phyloP scores from a whole-genome alignment of 1,139 yeast species.

The Citeromyces hawaiiensis region DNA sequence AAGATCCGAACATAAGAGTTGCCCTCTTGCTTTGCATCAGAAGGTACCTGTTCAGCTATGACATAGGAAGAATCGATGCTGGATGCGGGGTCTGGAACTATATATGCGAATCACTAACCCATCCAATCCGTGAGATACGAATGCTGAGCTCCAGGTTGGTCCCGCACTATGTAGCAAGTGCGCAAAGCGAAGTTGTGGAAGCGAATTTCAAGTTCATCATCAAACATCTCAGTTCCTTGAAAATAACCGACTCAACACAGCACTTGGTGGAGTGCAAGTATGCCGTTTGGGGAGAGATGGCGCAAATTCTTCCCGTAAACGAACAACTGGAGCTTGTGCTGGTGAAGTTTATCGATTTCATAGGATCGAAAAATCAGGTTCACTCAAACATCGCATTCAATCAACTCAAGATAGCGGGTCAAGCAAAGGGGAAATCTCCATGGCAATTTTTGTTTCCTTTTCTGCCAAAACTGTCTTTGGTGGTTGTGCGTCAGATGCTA shows the following conservation, averaged over 20 bases:
- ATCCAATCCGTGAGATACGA: conserved; percentile 36
- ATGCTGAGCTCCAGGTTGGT: conserved; percentile 31
- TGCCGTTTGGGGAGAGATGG: conserved; percentile 46
- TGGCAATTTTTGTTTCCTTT: conserved; percentile 69
- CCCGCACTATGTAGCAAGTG: conserved; percentile 28
- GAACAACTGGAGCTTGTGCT: conserved; percentile 50
- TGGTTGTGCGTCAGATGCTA: conserved; percentile 38
- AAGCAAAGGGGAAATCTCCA: conserved; percentile 31
- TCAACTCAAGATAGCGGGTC: conserved; percentile 34
- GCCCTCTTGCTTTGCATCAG: conserved; percentile 27
- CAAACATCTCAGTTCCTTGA: conserved; percentile 22
- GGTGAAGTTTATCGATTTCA: conserved; percentile 40
- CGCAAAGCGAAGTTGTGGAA: conserved; percentile 22
- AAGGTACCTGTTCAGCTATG: conserved; percentile 33
- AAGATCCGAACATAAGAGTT: conserved; percentile 10
- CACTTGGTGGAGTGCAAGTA: conserved; percentile 53
- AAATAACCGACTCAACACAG: conserved; percentile 15
- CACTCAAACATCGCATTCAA: conserved; percentile 52
- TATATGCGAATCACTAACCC: conserved; percentile 14
- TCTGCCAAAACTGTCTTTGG: conserved; percentile 60
- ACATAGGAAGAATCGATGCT: conserved; percentile 21
- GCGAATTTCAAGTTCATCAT: conserved; percentile 24
- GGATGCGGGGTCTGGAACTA: conserved; percentile 15
- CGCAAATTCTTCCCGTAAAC: conserved; percentile 38
- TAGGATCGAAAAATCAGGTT: conserved; percentile 49